These are phyloP conservation scores for Yarrowia sp. DNA, from an alignment of 805 yeast species.

Conservation along the genomic window DNA sequence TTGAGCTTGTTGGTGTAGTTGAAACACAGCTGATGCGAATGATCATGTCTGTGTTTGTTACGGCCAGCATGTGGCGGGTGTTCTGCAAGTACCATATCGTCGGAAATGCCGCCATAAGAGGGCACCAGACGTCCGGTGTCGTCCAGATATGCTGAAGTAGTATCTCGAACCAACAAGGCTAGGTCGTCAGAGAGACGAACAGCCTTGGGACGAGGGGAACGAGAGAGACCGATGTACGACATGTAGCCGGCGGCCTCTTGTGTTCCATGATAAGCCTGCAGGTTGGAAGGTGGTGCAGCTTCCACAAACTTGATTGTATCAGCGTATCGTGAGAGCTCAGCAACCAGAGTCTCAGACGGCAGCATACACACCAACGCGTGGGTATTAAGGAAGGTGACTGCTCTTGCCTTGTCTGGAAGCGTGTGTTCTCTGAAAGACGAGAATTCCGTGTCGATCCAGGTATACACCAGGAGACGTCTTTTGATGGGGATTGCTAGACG, in stretches of 20 bases:
- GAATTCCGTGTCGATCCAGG: constrained; percentile 36
- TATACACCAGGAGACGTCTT: constrained; percentile 31
- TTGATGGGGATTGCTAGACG: constrained; percentile 34
- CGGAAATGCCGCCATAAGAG: constrained; percentile 14
- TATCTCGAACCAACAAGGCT: constrained; percentile 12
- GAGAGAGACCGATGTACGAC: constrained; percentile 6
- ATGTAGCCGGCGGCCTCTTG: constrained; percentile 6
- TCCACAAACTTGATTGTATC: not conserved
- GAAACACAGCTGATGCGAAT: constrained; percentile 9
- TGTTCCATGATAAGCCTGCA: constrained; percentile 2
- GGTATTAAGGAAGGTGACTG: constrained; percentile 32
- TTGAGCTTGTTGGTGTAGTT: constrained; percentile 23
- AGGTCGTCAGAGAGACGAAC: not conserved
- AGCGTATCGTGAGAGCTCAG: constrained; percentile 27
- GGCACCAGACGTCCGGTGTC: constrained; percentile 4
- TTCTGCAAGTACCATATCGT: constrained; percentile 10
- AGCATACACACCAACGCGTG: constrained; percentile 32
- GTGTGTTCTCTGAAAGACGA: constrained; percentile 34
- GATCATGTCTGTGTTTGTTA: not conserved
- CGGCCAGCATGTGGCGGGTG: not conserved
- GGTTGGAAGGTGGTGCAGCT: constrained; percentile 3
- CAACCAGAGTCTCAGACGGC: constrained; percentile 31
- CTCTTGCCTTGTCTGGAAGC: constrained; percentile 34
- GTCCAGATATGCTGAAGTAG: constrained; percentile 13
- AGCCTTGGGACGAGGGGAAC: constrained; percentile 16